Base-by-base conservation (phyloP, 805 yeast genomes). In the Lachancea kluyveri region DNA sequence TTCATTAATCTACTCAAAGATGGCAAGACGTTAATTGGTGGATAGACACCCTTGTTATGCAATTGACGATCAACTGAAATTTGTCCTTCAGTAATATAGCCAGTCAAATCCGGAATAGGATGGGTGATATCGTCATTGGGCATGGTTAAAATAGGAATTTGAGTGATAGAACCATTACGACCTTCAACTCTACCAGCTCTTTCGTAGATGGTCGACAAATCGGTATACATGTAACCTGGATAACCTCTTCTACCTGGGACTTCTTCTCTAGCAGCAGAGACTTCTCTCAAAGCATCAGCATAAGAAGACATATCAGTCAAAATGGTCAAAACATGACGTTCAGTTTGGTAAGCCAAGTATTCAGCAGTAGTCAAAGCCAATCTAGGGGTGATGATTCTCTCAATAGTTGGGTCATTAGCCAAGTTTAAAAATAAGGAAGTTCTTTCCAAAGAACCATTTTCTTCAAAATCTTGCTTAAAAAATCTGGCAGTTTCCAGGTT, bases 161-260 rank as follows among this genome's bases (percentile, higher is more conserved):
- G 99, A 28, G 99, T 92, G 59, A 92, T 92, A 28, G 98, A 92
- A 61, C 99, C 99, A 57, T 92, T 92, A 70, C 98, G 82, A 47
- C 99, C 99, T 68, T 92, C 98, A 42, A 92, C 97, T 72, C 99
- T 84, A 62, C 99, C 99, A 27, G 99, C 99, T 72, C 99, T 85
- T 70, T 92, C 99, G 64, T 92, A 92, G 56, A 92, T 87, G 31
- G 97, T 92, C 31, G 97, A 85, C 72, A 92, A 85, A 80, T 92
- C 99, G 28, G 99, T 92, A 70, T 92, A 92, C 99, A 92, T 92
- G 65, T 92, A 92, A 83, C 99, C 99, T 45, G 99, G 99, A 66
- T 92, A 92, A 73, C 99, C 99, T 79, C 99, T 87, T 77, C 99
- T 87, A 74, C 99, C 99, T 59, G 98, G 98, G 28, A 92, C 98